Evolutionary conservation across 331 rosid genomes (phyloP).

Genomic region (Cydonia oblonga): DNA sequence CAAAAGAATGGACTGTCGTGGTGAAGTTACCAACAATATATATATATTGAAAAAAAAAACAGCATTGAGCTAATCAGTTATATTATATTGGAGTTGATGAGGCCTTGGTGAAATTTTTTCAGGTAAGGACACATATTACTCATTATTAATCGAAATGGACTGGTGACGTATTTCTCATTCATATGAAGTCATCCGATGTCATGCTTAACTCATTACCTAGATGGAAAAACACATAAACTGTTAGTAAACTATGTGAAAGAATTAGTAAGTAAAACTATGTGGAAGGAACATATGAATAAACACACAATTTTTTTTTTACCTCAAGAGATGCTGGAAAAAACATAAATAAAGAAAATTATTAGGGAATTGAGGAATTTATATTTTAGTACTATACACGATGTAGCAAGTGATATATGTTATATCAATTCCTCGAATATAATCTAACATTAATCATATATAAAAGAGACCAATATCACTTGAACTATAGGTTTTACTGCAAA

Average conservation of each 20-base stretch:
- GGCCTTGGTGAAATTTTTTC: not conserved
- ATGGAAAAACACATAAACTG: not conserved
- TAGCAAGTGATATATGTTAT: too few species aligned
- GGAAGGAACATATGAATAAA: not conserved
- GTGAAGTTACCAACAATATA: too few species aligned
- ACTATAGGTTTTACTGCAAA: too few species aligned
- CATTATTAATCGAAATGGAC: not conserved
- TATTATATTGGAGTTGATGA: not conserved
- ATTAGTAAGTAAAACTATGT: not conserved
- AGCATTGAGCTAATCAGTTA: not conserved
- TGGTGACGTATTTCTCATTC: not conserved
- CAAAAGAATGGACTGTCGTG: too few species aligned
- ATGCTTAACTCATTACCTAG: not conserved
- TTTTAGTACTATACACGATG: too few species aligned
- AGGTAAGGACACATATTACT: not conserved
- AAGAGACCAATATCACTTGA: too few species aligned
- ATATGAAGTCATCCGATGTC: not conserved
- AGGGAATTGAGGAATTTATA: not conserved
- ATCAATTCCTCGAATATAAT: too few species aligned
- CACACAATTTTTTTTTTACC: not conserved
- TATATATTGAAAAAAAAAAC: too few species aligned
- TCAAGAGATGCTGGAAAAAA: not conserved
- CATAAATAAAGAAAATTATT: not conserved
- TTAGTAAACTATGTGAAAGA: not conserved
- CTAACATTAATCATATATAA: too few species aligned